Percentiles rank a stretch among this genome's conserved stretches.
Conservation (phyloP, 176 grass and related monocot species). For the maize (Zea mays) region Zm-B73-REFERENCE-NAM-5.0 NC_050097.1:219574001-219574500, state of each 20-base stretch:
- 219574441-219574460: no score
- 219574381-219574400: no score
- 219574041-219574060: constrained; percentile 11
- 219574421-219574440: no score
- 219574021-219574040: constrained; percentile 1
- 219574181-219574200: constrained; percentile 78
- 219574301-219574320: no score
- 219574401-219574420: no score
- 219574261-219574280: neutral
- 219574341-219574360: no score
- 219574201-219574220: constrained; percentile 89
- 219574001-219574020: neutral
- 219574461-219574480: no score
- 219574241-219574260: constrained; percentile 97
- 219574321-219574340: no score
- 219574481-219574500: no score
- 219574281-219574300: neutral
- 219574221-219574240: constrained; percentile 99
- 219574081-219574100: neutral
- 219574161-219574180: neutral
- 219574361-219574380: no score
- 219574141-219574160: neutral
- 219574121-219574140: neutral
- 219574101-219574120: neutral
- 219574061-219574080: neutral